Conservation (phyloP, 2,329 filamentous ascomycete genomes). For the Aspergillus fumigatus region DNA sequence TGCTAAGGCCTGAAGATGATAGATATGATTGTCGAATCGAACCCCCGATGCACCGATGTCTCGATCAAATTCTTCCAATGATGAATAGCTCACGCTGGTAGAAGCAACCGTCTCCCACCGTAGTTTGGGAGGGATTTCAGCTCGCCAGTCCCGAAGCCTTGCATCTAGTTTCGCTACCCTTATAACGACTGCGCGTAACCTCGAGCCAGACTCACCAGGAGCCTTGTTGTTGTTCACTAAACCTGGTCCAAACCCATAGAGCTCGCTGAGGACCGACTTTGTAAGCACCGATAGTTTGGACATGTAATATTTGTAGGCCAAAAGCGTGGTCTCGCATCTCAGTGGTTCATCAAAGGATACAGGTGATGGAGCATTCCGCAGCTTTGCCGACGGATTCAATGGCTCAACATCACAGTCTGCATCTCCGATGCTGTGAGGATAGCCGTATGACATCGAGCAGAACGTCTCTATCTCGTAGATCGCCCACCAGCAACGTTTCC, state of each 20-base stretch:
- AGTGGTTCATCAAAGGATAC: conserved; percentile 4
- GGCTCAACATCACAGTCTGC: conserved; percentile 29
- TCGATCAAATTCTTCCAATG: conserved; percentile 15
- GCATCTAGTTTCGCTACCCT: conserved; percentile 5
- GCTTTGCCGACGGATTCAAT: conserved; percentile 22
- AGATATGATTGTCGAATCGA: conserved; percentile 24
- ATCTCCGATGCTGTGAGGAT: conserved; percentile 31
- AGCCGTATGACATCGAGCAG: conserved; percentile 40
- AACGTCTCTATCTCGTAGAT: conserved; percentile 40
- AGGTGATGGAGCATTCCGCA: conserved; percentile 3
- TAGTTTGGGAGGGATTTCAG: conserved; percentile 11
- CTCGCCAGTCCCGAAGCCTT: conserved; percentile 12
- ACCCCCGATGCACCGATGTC: conserved; percentile 21
- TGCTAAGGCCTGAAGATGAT: conserved; percentile 28
- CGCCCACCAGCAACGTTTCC: conserved; percentile 41
- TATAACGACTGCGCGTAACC: conserved; percentile 2
- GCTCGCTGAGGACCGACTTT: conserved; percentile 12
- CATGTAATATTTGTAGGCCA: conserved; percentile 24
- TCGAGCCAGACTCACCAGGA: not conserved
- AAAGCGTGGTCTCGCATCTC: conserved; percentile 9
- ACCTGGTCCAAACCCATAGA: conserved; percentile 14
- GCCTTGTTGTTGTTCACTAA: not conserved
- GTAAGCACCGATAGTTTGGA: conserved; percentile 18
- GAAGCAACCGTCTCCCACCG: not conserved
- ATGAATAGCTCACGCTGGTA: conserved; percentile 6